These are phyloP conservation scores for Cryomyces minteri DNA, from an alignment of 495 filamentous ascomycete genomes.

Conservation along the genomic window DNA sequence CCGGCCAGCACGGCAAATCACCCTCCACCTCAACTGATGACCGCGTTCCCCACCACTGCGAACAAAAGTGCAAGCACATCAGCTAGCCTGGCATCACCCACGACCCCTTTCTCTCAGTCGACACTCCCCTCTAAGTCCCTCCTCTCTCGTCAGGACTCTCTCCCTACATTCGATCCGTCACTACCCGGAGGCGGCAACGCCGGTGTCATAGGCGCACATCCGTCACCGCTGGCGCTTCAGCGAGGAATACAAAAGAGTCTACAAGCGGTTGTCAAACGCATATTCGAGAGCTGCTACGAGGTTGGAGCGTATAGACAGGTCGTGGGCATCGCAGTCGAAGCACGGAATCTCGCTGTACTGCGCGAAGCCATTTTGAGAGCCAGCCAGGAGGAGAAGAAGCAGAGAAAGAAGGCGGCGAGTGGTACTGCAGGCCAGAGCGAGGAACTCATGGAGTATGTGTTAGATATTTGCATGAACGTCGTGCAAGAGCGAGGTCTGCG, in stretches of 20 bases:
- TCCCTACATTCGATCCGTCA: conserved; percentile 31
- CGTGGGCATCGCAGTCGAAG: conserved; percentile 96
- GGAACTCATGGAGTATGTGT: conserved; percentile 89
- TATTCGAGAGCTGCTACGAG: conserved; percentile 81
- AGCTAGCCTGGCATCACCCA: conserved; percentile 61
- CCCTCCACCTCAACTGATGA: conserved; percentile 48
- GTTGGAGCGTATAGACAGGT: conserved; percentile 86
- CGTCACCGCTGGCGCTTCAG: conserved; percentile 33
- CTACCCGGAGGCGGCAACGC: conserved; percentile 34
- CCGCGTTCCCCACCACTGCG: conserved; percentile 43
- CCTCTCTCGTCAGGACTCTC: conserved; percentile 59
- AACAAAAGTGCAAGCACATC: conserved; percentile 48
- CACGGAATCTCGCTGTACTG: conserved; percentile 79
- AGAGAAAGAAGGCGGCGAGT: conserved; percentile 27
- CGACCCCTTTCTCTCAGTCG: conserved; percentile 84
- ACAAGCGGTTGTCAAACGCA: conserved; percentile 61
- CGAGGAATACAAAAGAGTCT: conserved; percentile 48
- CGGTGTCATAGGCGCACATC: conserved; percentile 30
- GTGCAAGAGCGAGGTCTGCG: conserved; percentile 85
- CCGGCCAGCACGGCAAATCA: conserved; percentile 29
- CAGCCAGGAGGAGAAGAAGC: conserved; percentile 60
- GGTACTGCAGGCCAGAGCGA: conserved; percentile 34
- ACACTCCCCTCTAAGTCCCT: conserved; percentile 81
- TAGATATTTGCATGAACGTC: conserved; percentile 93
- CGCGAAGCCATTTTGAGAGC: conserved; percentile 67